Percentiles rank a stretch among this genome's conserved stretches.
Conservation (phyloP, 306 rosid species). For the Prunus mume region DNA sequence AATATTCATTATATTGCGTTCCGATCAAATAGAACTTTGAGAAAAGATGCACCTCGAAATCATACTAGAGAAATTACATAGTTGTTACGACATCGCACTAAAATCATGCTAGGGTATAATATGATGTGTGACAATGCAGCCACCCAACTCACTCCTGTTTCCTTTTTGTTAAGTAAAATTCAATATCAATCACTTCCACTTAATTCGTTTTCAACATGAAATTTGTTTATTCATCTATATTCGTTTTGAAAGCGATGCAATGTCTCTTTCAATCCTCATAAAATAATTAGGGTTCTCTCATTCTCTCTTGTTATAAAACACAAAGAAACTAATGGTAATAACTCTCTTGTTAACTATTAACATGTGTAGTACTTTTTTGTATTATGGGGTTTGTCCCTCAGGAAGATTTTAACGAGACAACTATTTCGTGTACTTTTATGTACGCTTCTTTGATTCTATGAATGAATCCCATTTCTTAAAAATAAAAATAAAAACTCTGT, state of each 20-base stretch:
- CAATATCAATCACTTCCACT: neutral
- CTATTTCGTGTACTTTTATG: fast-evolving
- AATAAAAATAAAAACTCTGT: too few relatives aligned
- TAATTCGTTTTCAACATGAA: neutral
- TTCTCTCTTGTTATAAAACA: too few relatives aligned
- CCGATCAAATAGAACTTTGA: too few relatives aligned
- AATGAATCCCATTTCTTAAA: too few relatives aligned
- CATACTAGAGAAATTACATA: too few relatives aligned
- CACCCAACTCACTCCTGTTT: neutral
- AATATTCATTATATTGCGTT: too few relatives aligned
- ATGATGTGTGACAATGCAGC: neutral
- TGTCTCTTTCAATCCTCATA: neutral
- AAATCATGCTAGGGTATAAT: neutral
- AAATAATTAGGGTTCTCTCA: neutral
- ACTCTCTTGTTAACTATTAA: too few relatives aligned
- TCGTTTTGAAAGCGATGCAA: neutral
- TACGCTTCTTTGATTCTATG: too few relatives aligned
- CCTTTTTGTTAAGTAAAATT: too few relatives aligned
- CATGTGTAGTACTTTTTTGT: fast-evolving
- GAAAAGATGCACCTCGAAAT: too few relatives aligned
- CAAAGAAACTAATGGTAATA: too few relatives aligned
- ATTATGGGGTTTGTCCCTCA: fast-evolving
- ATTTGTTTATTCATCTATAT: neutral
- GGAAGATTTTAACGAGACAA: fast-evolving
- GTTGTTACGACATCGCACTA: too few relatives aligned